Evolutionary conservation across 2,329 filamentous ascomycete species (phyloP).

Genomic region (Apiospora phragmitis): DNA sequence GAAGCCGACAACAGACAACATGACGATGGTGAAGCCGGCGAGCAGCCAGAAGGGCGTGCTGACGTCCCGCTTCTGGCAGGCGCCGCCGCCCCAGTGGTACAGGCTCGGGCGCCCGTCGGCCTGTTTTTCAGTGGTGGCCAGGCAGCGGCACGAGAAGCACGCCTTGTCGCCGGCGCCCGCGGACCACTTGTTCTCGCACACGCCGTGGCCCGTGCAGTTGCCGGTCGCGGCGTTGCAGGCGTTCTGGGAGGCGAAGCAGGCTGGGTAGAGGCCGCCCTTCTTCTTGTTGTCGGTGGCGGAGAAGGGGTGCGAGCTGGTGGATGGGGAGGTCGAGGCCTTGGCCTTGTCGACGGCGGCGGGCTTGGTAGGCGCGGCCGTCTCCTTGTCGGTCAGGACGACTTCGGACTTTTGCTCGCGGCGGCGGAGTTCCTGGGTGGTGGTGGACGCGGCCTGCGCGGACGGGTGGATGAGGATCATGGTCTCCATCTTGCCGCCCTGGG

Average conservation of each 20-base stretch:
- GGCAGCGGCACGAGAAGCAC: conserved; percentile 82
- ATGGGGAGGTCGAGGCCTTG: conserved; percentile 35
- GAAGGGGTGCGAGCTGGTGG: conserved; percentile 28
- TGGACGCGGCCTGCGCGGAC: conserved; percentile 32
- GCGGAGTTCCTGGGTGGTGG: conserved; percentile 40
- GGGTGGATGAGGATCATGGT: conserved; percentile 58
- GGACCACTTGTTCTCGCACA: conserved; percentile 67
- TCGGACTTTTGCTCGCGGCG: conserved; percentile 46
- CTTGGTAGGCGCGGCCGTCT: conserved; percentile 20
- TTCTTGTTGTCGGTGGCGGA: conserved; percentile 17
- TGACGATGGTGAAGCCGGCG: conserved; percentile 68
- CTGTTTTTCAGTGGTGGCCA: conserved; percentile 51
- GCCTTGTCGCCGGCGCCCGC: conserved; percentile 38
- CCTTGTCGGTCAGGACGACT: conserved; percentile 41
- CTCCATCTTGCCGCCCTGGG: conserved; percentile 52
- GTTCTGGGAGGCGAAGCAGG: conserved; percentile 73
- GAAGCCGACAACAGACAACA: conserved; percentile 68
- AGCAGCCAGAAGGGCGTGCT: conserved; percentile 90
- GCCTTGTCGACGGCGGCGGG: conserved; percentile 21
- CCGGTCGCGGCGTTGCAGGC: conserved; percentile 70
- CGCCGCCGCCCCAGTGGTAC: conserved; percentile 79
- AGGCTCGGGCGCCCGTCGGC: conserved; percentile 49
- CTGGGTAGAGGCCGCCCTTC: conserved; percentile 53
- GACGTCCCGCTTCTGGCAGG: conserved; percentile 90
- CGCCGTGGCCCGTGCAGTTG: conserved; percentile 80